These are phyloP conservation scores for Viridothelium virens DNA, from an alignment of 495 filamentous ascomycete genomes.

Conservation along the genomic window DNA sequence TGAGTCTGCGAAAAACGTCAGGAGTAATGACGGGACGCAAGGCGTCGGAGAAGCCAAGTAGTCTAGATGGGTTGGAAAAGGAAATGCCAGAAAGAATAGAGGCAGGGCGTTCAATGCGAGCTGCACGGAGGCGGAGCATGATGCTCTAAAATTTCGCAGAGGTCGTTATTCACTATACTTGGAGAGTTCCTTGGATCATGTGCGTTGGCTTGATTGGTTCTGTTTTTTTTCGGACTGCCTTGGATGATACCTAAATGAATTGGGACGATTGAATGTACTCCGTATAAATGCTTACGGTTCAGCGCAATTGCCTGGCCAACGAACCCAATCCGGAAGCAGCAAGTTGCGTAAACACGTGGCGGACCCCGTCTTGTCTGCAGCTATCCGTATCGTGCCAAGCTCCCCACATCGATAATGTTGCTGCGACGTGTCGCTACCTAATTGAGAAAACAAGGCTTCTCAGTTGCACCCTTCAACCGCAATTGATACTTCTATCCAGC, in stretches of 20 bases:
- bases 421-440: too few relatives aligned
- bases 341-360: neutral
- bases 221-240: neutral
- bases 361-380: neutral
- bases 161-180: too few relatives aligned
- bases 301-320: neutral
- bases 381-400: neutral
- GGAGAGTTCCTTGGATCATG: neutral
- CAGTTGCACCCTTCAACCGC: neutral
- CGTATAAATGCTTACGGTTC: neutral
- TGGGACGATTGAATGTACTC: neutral
- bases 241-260: constrained; percentile 7
- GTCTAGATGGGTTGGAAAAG: neutral
- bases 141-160: neutral
- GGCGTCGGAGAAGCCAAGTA: neutral
- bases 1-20: neutral
- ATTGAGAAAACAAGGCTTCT: too few relatives aligned
- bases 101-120: neutral
- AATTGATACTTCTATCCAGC: neutral
- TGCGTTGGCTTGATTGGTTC: neutral
- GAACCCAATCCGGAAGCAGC: neutral
- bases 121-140: constrained; percentile 3
- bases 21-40: too few relatives aligned
- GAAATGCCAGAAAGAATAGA: neutral
- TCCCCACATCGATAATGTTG: too few relatives aligned